Percentiles rank a stretch among this genome's conserved stretches.
phyloP scores from a whole-genome alignment of 345 rosid genomes.

The Eucalyptus curtisii region DNA sequence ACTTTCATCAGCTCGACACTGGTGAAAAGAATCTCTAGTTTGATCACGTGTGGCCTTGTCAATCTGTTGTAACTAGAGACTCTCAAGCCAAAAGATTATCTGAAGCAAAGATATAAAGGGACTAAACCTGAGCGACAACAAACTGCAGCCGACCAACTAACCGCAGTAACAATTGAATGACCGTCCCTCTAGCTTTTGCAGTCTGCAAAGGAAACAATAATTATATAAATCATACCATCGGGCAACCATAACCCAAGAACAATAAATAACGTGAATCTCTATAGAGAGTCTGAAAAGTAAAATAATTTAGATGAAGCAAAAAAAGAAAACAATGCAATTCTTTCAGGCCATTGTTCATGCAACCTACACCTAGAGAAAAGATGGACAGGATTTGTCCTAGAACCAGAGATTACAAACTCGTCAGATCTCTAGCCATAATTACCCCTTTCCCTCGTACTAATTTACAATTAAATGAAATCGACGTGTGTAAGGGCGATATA shows the following conservation, averaged over 20 bases:
- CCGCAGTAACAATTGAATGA: constrained; percentile 55
- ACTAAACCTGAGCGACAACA: constrained; percentile 58
- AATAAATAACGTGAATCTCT: not conserved
- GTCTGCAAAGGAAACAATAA: constrained; percentile 23
- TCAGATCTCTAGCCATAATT: not conserved
- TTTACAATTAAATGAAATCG: too few species aligned
- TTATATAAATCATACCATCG: not conserved
- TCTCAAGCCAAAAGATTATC: too few species aligned
- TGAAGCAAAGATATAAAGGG: not conserved
- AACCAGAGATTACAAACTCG: not conserved
- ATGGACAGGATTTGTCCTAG: not conserved
- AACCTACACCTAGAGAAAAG: not conserved
- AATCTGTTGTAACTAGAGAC: too few species aligned
- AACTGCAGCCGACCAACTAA: constrained; percentile 78
- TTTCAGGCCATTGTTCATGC: not conserved
- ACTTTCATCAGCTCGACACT: too few species aligned
- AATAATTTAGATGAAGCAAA: not conserved
- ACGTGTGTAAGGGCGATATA: too few species aligned
- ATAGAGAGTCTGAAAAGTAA: not conserved
- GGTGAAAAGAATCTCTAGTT: too few species aligned
- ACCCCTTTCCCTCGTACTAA: not conserved
- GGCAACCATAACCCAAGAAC: not conserved
- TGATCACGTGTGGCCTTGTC: too few species aligned
- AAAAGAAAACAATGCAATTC: not conserved
- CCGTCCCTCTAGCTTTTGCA: constrained; percentile 39